phyloP scores from a whole-genome alignment of 805 yeast species.

The Metschnikowia cerradonensis region DNA sequence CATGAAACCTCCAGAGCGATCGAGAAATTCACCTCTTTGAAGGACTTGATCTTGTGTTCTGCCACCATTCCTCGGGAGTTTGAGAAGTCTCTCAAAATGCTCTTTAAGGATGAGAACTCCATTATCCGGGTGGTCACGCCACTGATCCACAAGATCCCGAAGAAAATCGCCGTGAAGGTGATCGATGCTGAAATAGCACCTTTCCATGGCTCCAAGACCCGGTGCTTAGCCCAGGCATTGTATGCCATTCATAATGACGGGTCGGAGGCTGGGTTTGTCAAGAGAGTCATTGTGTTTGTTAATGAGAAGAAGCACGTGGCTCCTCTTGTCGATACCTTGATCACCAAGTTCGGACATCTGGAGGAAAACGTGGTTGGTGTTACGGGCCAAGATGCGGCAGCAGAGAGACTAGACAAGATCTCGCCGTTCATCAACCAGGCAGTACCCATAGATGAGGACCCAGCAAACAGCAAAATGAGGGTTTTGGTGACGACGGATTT shows the following conservation, averaged over 20 bases:
- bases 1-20: constrained; percentile 59
- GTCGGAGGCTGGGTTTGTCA: constrained; percentile 69
- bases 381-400: constrained; percentile 60
- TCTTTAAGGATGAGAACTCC: constrained; percentile 59
- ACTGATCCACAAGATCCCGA: constrained; percentile 78
- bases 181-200: constrained; percentile 78
- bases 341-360: constrained; percentile 32
- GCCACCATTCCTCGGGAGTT: constrained; percentile 87
- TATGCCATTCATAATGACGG: constrained; percentile 84
- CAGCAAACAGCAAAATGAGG: constrained; percentile 41
- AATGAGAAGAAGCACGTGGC: constrained; percentile 65
- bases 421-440: constrained; percentile 65
- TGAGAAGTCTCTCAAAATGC: constrained; percentile 51
- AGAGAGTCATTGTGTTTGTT: constrained; percentile 81
- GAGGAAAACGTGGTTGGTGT: constrained; percentile 54
- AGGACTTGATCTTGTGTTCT: constrained; percentile 71
- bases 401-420: constrained; percentile 56
- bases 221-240: constrained; percentile 83
- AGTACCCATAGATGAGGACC: constrained; percentile 32
- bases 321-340: constrained; percentile 53
- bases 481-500: constrained; percentile 86
- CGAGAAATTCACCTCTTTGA: constrained; percentile 47
- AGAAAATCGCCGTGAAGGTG: constrained; percentile 63
- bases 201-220: constrained; percentile 75
- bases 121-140: constrained; percentile 67